Evolutionary conservation across 225 moss, liverwort and hornwort species (phyloP).

Genomic region (Bryum argenteum): DNA sequence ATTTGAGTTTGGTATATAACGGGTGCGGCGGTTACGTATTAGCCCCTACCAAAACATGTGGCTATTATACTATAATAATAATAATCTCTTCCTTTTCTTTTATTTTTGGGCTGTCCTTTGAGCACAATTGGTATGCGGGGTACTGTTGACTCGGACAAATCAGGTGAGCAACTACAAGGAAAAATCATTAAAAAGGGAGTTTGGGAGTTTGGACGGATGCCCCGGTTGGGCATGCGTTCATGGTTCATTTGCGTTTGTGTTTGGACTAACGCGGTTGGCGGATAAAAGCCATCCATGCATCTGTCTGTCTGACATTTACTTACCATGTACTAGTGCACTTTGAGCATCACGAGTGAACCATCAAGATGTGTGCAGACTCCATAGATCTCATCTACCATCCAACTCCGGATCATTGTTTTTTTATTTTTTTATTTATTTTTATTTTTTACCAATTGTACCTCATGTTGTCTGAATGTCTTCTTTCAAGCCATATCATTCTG

Average conservation of each 20-base stretch:
- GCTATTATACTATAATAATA: background rate
- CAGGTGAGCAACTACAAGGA: slow-evolving; percentile 12
- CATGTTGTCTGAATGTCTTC: too few relatives aligned
- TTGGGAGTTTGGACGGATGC: background rate
- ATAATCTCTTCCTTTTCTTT: too few relatives aligned
- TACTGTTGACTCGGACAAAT: slow-evolving; percentile 33
- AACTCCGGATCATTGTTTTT: too few relatives aligned
- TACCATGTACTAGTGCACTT: background rate
- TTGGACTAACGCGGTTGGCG: slow-evolving; percentile 11
- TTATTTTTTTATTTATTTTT: too few relatives aligned
- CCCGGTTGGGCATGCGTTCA: slow-evolving; percentile 16
- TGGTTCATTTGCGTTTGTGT: background rate
- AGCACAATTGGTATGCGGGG: background rate
- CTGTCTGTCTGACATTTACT: slow-evolving; percentile 12
- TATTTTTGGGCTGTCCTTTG: too few relatives aligned
- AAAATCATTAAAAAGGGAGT: slow-evolving; percentile 20
- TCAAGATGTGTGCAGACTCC: slow-evolving; percentile 1
- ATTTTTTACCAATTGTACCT: too few relatives aligned
- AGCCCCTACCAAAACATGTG: too few relatives aligned
- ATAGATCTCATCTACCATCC: slow-evolving; percentile 7
- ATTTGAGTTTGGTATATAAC: slow-evolving; percentile 1
- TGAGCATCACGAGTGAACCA: background rate
- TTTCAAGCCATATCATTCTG: too few relatives aligned
- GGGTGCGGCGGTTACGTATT: slow-evolving; percentile 21
- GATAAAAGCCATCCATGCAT: background rate